phyloP scores from a whole-genome alignment of 805 yeast species.

The Phaffomyces antillensis region DNA sequence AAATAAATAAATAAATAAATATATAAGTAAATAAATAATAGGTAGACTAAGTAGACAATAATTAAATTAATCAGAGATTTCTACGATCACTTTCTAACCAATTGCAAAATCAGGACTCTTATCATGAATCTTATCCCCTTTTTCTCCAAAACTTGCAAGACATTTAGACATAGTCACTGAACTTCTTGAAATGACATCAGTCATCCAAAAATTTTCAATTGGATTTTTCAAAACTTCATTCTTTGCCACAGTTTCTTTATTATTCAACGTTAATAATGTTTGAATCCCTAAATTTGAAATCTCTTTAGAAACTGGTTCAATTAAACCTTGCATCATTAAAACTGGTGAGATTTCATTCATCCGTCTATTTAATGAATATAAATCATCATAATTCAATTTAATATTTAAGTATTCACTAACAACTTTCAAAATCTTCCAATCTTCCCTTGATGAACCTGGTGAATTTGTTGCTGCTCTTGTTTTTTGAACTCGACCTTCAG shows the following conservation, averaged over 20 bases:
- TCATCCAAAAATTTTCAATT: constrained; percentile 77
- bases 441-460: constrained; percentile 87
- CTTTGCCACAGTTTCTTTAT: constrained; percentile 24
- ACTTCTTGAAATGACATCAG: constrained; percentile 79
- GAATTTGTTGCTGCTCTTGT: constrained; percentile 84
- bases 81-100: constrained; percentile 9
- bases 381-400: constrained; percentile 70
- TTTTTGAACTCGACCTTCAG: constrained; percentile 82
- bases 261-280: constrained; percentile 30
- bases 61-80: constrained; percentile 3
- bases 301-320: constrained; percentile 60
- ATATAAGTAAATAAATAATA: background rate
- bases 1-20: background rate
- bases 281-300: constrained; percentile 52
- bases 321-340: constrained; percentile 63
- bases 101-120: constrained; percentile 25
- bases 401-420: constrained; percentile 68
- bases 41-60: constrained; percentile 8
- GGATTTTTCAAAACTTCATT: constrained; percentile 58
- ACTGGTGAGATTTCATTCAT: constrained; percentile 76
- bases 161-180: constrained; percentile 90
- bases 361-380: constrained; percentile 59
- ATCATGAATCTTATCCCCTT: constrained; percentile 52
- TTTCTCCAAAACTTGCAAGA: constrained; percentile 63
- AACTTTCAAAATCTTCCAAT: constrained; percentile 84